Conservation (phyloP, 345 rosid genomes). For the Gossypioides kirkii region DNA sequence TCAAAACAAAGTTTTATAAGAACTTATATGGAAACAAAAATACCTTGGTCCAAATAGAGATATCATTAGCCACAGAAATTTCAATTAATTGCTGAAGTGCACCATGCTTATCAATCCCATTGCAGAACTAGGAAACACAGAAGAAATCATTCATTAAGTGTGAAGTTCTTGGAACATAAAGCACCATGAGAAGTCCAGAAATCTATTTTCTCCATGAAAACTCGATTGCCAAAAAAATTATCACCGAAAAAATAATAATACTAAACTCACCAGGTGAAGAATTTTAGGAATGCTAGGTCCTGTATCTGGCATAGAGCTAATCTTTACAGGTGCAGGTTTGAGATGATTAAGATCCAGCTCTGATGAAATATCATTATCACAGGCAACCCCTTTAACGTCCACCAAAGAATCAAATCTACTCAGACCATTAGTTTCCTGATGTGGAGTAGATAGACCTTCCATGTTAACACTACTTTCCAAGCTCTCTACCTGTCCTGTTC, state of each 20-base stretch:
- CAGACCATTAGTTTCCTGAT: constrained; percentile 50
- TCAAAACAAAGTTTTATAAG: neutral
- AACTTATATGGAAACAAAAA: neutral
- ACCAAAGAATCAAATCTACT: constrained; percentile 37
- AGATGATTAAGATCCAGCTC: constrained; percentile 44
- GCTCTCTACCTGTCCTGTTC: constrained; percentile 40
- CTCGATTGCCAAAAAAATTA: neutral
- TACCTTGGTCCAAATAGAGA: constrained; percentile 80
- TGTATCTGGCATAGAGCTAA: constrained; percentile 43
- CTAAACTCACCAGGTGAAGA: constrained; percentile 77
- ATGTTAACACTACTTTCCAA: constrained; percentile 37
- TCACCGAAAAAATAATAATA: neutral
- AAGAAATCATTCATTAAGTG: neutral
- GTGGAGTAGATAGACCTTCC: constrained; percentile 49
- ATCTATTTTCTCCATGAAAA: constrained; percentile 1
- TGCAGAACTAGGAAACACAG: constrained; percentile 51
- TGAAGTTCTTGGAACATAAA: neutral
- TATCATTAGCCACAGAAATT: constrained; percentile 67
- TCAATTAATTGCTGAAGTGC: constrained; percentile 83
- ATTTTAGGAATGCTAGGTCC: constrained; percentile 97
- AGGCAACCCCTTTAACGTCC: constrained; percentile 33
- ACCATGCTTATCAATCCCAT: constrained; percentile 60
- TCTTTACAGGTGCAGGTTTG: constrained; percentile 50
- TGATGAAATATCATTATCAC: constrained; percentile 32
- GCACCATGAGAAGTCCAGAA: neutral